phyloP scores from a whole-genome alignment of 306 rosid species.

The Fragaria nilgerrensis region DNA sequence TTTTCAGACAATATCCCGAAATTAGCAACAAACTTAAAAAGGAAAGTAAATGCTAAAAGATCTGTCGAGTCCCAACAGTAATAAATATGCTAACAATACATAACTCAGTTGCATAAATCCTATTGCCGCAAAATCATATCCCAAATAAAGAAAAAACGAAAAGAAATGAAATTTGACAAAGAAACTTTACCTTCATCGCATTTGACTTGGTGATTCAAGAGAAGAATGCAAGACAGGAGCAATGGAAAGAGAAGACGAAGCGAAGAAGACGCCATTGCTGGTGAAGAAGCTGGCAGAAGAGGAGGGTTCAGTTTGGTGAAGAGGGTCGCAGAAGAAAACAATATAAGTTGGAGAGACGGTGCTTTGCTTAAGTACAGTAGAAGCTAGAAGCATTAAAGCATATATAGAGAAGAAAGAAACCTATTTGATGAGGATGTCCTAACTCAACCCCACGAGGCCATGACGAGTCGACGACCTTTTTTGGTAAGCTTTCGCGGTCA shows the following conservation, averaged over 20 bases:
- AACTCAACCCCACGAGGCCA: neutral
- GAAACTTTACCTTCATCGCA: slow-evolving; percentile 44
- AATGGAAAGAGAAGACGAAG: slow-evolving; percentile 34
- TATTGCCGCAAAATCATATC: neutral
- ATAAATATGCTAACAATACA: neutral
- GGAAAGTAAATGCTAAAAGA: neutral
- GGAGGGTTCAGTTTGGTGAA: neutral
- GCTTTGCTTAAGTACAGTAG: slow-evolving; percentile 5
- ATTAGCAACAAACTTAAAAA: slow-evolving; percentile 3
- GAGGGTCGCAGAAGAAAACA: neutral
- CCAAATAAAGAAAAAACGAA: neutral
- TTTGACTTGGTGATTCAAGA: slow-evolving; percentile 41
- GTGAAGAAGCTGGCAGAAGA: neutral
- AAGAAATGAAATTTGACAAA: neutral
- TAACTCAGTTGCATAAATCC: neutral
- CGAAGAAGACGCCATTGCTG: slow-evolving; percentile 35
- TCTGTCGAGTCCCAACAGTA: neutral
- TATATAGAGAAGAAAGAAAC: neutral
- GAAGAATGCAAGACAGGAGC: slow-evolving; percentile 44
- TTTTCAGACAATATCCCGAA: neutral
- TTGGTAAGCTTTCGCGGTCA: neutral
- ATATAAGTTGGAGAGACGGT: neutral
- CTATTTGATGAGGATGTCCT: neutral
- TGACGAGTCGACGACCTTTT: slow-evolving; percentile 1
- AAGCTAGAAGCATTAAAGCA: neutral